Base-by-base conservation (phyloP, 306 rosid species). In the Quercus aquifolioides region DNA sequence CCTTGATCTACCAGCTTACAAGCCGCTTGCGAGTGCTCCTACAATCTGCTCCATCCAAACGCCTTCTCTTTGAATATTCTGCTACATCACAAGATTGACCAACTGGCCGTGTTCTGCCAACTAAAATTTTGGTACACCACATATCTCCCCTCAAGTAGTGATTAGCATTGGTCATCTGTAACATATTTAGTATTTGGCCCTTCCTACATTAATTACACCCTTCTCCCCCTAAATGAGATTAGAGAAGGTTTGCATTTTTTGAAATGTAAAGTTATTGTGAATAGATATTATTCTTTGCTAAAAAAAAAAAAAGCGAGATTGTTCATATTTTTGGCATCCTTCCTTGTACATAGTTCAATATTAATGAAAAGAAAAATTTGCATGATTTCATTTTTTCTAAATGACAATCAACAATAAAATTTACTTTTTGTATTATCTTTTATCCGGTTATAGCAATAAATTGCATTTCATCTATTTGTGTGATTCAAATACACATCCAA, bases 1-100 rank as follows among this genome's bases (percentile, higher is more conserved):
- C 94, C 49, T 83, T 95, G 85, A 93, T 88, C 78, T 95, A 95
- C 90, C 94, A 90, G 87, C 97, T 92, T 43, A 80, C 94, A 10
- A 93, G 87, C 84, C 93, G 96, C 77, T 35, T 95, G 87, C 89
- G 97, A 17, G 82, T 91, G 80, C 86, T 90, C 67, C 85, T 95
- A 23, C 97, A 95, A 59, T 89, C 94, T 5, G 90, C 88, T 51
- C 93, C 97, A 3, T 88, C 92, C 74, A 84, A 82, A 26, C 92
- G 97, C 73, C 82, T 90, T 21, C 87, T 95, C 74, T 93, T 91
- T 30, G 98, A 92, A 79, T 95, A 95, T 75, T 90, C 94, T 56
- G 92, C 95, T 18, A 76, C 94, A 12, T 89, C 88, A 15, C 91
- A 90, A 85, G 93, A 93, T 79, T 93, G 81, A 80, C 74, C 77